Evolutionary conservation across 495 filamentous ascomycete species (phyloP).

Genomic region (Tuber brumale): DNA sequence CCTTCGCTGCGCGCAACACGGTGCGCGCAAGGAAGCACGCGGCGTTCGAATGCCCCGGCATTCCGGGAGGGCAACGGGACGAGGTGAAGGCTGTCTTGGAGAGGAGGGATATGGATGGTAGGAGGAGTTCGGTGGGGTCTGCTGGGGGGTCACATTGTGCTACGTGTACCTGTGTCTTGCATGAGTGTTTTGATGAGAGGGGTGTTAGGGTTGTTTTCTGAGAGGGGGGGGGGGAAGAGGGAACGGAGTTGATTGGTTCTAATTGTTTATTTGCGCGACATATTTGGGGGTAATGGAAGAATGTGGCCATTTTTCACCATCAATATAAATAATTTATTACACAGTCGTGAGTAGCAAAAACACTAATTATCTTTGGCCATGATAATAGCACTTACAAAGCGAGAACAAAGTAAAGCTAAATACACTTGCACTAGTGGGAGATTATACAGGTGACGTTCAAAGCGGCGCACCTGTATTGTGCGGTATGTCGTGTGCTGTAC

Average conservation of each 20-base stretch:
- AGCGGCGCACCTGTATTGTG: no score
- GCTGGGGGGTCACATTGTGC: neutral
- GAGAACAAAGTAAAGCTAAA: no score
- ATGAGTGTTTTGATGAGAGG: neutral
- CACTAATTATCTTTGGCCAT: no score
- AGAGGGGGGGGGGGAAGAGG: neutral
- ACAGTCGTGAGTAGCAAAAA: no score
- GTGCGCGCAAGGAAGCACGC: neutral
- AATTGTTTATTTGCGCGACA: neutral
- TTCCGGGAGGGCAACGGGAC: neutral
- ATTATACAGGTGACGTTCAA: no score
- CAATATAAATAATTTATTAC: neutral
- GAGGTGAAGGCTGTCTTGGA: neutral
- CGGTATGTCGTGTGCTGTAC: no score
- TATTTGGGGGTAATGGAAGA: neutral
- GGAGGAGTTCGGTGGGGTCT: slow-evolving; percentile 5
- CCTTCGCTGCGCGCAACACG: neutral
- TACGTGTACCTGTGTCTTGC: slow-evolving; percentile 2
- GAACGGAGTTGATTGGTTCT: neutral
- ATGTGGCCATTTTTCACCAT: neutral
- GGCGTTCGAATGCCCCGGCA: neutral
- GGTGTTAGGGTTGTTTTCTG: slow-evolving; percentile 4
- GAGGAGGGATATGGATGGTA: neutral
- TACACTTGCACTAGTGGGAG: no score
- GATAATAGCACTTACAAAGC: no score